These are phyloP conservation scores for Halophytophthora batemanensis DNA, from an alignment of 352 stramenopile genomes.

Conservation along the genomic window DNA sequence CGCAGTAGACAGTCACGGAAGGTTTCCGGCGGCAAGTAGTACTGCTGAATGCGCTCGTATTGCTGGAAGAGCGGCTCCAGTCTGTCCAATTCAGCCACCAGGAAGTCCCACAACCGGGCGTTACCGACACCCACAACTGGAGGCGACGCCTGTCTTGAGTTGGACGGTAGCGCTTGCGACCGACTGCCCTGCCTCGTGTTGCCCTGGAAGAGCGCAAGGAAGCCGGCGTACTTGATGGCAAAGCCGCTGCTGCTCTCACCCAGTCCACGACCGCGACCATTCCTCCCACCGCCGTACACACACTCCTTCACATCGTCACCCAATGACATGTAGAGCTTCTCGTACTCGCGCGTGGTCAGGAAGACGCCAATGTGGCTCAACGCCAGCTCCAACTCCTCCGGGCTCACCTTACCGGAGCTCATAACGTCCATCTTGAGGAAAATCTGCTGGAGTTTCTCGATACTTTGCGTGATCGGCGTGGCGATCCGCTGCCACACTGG, in stretches of 20 bases:
- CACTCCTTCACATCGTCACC: slow-evolving; percentile 24
- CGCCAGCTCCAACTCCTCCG: slow-evolving; percentile 68
- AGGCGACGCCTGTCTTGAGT: slow-evolving; percentile 40
- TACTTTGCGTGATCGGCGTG: slow-evolving; percentile 40
- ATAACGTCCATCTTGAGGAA: slow-evolving; percentile 82
- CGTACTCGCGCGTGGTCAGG: slow-evolving; percentile 60
- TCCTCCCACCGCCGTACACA: slow-evolving; percentile 16
- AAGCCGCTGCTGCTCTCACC: slow-evolving; percentile 26
- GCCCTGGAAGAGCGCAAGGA: slow-evolving; percentile 46
- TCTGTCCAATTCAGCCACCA: slow-evolving; percentile 47
- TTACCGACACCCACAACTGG: slow-evolving; percentile 43
- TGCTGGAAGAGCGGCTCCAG: slow-evolving; percentile 53
- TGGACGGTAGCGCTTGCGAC: slow-evolving; percentile 30
- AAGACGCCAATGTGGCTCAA: slow-evolving; percentile 74
- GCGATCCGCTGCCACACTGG: slow-evolving; percentile 55
- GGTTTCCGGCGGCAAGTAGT: slow-evolving; percentile 44
- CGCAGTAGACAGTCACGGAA: slow-evolving; percentile 63
- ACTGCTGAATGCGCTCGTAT: slow-evolving; percentile 51
- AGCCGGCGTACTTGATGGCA: slow-evolving; percentile 60
- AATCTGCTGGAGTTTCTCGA: slow-evolving; percentile 71
- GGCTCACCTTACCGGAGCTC: slow-evolving; percentile 54
- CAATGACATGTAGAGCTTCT: slow-evolving; percentile 60
- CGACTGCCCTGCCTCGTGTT: slow-evolving; percentile 14
- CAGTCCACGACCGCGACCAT: slow-evolving; percentile 18
- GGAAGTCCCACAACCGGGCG: slow-evolving; percentile 59